These are phyloP conservation scores for Podospora anserina DNA, from an alignment of 495 filamentous ascomycete species.

Conservation along the genomic window DNA sequence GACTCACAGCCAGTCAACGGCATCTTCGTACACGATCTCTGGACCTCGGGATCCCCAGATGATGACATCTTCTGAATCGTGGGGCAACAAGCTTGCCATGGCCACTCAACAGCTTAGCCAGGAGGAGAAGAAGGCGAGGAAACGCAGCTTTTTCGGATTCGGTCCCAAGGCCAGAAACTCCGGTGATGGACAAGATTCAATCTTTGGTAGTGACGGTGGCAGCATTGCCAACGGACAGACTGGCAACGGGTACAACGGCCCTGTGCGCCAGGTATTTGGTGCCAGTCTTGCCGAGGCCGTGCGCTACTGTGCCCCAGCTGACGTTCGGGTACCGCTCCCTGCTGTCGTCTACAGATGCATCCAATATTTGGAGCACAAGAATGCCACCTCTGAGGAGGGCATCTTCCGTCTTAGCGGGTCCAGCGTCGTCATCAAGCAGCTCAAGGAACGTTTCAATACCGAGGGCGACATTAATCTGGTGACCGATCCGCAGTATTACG, in stretches of 20 bases:
- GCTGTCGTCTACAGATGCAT: slow-evolving; percentile 97
- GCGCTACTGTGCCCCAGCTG: slow-evolving; percentile 67
- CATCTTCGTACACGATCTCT: slow-evolving; percentile 65
- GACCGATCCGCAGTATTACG: slow-evolving; percentile 79
- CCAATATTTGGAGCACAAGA: slow-evolving; percentile 83
- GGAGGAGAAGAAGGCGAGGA: slow-evolving; percentile 77
- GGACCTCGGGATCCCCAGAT: slow-evolving; percentile 79
- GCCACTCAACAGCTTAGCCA: slow-evolving; percentile 46
- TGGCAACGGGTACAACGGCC: slow-evolving; percentile 49
- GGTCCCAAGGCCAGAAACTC: slow-evolving; percentile 55
- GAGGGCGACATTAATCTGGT: slow-evolving; percentile 92
- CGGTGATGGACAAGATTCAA: slow-evolving; percentile 46
- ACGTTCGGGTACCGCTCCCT: slow-evolving; percentile 69
- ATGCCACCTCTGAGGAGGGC: slow-evolving; percentile 82
- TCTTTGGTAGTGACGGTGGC: slow-evolving; percentile 39
- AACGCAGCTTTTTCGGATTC: slow-evolving; percentile 94
- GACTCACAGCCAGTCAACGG: slow-evolving; percentile 33
- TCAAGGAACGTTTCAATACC: slow-evolving; percentile 87
- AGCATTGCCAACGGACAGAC: slow-evolving; percentile 22
- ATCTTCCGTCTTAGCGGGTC: slow-evolving; percentile 96
- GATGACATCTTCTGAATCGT: slow-evolving; percentile 81
- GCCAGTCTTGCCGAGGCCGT: slow-evolving; percentile 84
- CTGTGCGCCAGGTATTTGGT: slow-evolving; percentile 76
- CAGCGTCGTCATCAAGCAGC: slow-evolving; percentile 84
- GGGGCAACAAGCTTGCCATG: slow-evolving; percentile 69